Conservation (phyloP, 495 filamentous ascomycete genomes). For the Hapsidospora chrysogenum region DNA sequence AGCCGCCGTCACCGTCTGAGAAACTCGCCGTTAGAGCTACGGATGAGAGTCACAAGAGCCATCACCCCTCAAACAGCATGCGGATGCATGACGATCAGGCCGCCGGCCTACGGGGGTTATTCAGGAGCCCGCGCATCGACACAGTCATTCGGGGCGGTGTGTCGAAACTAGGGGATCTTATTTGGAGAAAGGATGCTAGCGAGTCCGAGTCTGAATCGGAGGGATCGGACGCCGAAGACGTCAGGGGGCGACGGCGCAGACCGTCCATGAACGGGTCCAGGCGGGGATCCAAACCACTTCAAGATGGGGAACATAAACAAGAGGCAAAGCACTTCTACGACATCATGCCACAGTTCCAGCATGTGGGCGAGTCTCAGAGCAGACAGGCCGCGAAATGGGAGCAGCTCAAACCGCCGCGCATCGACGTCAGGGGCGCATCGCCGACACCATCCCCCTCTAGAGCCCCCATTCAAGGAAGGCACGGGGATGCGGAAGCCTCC, state of each 20-base stretch:
- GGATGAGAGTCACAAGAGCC: slow-evolving; percentile 19
- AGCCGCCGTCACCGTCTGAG: slow-evolving; percentile 9
- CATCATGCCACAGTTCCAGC: slow-evolving; percentile 20
- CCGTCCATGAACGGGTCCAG: slow-evolving; percentile 10
- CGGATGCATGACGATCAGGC: slow-evolving; percentile 22
- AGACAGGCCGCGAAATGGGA: slow-evolving; percentile 32
- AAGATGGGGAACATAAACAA: slow-evolving; percentile 6
- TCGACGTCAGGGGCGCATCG: slow-evolving; percentile 39
- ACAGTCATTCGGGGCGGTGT: slow-evolving; percentile 28
- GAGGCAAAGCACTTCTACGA: slow-evolving; percentile 19
- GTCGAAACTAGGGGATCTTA: slow-evolving; percentile 29
- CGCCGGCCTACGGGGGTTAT: slow-evolving; percentile 22
- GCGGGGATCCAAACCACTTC: slow-evolving; percentile 5
- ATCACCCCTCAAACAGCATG: slow-evolving; percentile 19
- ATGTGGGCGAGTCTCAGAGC: slow-evolving; percentile 8
- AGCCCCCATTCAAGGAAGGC: slow-evolving; percentile 6
- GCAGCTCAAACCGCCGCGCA: slow-evolving; percentile 41
- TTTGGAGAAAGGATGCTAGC: slow-evolving; percentile 25
- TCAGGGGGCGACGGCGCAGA: slow-evolving; percentile 15
- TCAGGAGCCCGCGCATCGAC: slow-evolving; percentile 28
- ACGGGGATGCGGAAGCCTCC: slow-evolving; percentile 15
- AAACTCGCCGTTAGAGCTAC: slow-evolving; percentile 12
- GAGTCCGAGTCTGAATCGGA: slow-evolving; percentile 13
- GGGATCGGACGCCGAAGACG: slow-evolving; percentile 21
- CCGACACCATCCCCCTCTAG: slow-evolving; percentile 20